Evolutionary conservation across 176 grass and related monocot species (phyloP), one percentile per base, ranked within the genome.

Genomic region (Eleusine coracana): DNA sequence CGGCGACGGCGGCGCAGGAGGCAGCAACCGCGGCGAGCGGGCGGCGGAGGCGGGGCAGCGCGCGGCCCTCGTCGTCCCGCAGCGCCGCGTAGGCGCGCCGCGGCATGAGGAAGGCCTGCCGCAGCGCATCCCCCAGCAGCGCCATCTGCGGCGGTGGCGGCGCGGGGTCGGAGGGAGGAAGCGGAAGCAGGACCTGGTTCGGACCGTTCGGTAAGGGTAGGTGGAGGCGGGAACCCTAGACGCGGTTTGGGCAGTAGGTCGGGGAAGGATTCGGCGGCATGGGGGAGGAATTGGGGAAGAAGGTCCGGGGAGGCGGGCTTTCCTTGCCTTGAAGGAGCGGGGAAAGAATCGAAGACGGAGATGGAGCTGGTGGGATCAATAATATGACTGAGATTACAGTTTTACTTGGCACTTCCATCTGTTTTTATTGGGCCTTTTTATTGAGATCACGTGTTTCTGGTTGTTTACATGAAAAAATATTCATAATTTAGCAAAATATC

Each of bases 21-120:
- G 88, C 89, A 4, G 86, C 54, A 1, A 37, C 75, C 6, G 50
- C 82, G 54, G 77, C 89, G 21, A 95, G 86, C n/a, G 87, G 92
- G 45, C 79, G 79, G 79, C 89, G 92, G 80, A 91, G 80, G 48
- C 83, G 84, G 6, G 88, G 84, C 82, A 86, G 92, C 41, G 88
- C 74, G 61, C 79, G 88, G 12, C 62, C 62, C 58, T 91, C 89
- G 84, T 98, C 90, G 75, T 98, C 86, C 29, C 86, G 87, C 40
- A 93, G 88, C 42, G 79, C 87, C 56, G 82, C 86, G 75, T 91
- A 89, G 40, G 85, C 90, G 27, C 86, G 86, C 52, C 88, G 83
- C 64, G 96, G 90, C 90, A 95, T 89, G 87, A 93, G 91, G 63
- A 93, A 95, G 49, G 91, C 91, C 84, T 92, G 96, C 68, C 87